A percentile compares a stretch with the other conserved stretches of the same genome.
Evolutionary conservation across 305 asterid species (phyloP).

Genomic region (Euphrasia arctica): DNA sequence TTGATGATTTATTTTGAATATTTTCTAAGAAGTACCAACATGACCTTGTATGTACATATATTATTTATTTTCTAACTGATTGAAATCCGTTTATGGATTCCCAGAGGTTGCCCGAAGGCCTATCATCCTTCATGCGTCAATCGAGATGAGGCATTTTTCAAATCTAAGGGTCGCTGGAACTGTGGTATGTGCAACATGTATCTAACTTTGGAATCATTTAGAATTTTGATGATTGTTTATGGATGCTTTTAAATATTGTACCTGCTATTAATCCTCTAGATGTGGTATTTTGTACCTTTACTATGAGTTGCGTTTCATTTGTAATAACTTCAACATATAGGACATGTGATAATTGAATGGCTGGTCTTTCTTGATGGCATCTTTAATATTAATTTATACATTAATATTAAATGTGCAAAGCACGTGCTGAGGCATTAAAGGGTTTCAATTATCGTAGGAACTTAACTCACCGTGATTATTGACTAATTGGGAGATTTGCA

Average conservation of each 20-base stretch:
- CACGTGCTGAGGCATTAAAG: background rate
- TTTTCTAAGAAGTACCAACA: background rate
- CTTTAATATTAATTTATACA: background rate
- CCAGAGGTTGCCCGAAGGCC: slow-evolving; percentile 96
- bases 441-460: background rate
- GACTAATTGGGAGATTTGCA: background rate
- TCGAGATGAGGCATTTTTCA: slow-evolving; percentile 90
- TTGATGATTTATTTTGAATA: slow-evolving; percentile 15
- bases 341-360: background rate
- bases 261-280: slow-evolving; percentile 13
- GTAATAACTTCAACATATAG: background rate
- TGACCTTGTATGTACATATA: slow-evolving; percentile 7
- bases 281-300: slow-evolving; percentile 1
- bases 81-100: slow-evolving; percentile 28
- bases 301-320: slow-evolving; percentile 5
- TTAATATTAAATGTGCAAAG: background rate
- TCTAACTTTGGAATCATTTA: slow-evolving; percentile 3
- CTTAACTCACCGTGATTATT: background rate
- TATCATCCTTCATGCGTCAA: slow-evolving; percentile 95
- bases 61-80: slow-evolving; percentile 11
- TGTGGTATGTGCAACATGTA: slow-evolving; percentile 67
- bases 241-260: slow-evolving; percentile 9
- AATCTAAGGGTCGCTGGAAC: slow-evolving; percentile 92
- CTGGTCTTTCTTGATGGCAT: slow-evolving; percentile 1
- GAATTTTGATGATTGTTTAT: slow-evolving; percentile 10